These are phyloP conservation scores for Hygrocybe coccinea DNA, from an alignment of 768 basidiomycete species.

Conservation along the genomic window DNA sequence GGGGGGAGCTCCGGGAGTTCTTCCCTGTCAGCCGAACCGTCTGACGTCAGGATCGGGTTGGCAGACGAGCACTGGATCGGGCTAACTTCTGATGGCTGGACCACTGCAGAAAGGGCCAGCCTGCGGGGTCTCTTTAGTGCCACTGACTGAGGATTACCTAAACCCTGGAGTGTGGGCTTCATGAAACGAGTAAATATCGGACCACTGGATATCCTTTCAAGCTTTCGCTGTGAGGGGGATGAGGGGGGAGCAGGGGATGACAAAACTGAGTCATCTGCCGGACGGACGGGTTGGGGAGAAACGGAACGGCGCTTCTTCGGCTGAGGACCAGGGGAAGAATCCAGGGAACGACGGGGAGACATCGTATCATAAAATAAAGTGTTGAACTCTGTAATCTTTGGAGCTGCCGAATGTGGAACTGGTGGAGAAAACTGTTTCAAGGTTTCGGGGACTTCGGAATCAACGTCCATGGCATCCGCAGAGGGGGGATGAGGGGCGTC, in stretches of 20 bases:
- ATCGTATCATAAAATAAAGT: conserved; percentile 56
- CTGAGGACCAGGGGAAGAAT: conserved; percentile 40
- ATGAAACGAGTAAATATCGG: conserved; percentile 43
- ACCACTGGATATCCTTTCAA: conserved; percentile 47
- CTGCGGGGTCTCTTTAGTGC: conserved; percentile 58
- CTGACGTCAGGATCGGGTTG: conserved; percentile 36
- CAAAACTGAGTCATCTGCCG: conserved; percentile 29
- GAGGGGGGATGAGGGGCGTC: conserved; percentile 41
- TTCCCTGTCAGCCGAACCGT: conserved; percentile 22
- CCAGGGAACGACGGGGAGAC: conserved; percentile 47
- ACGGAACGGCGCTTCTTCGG: conserved; percentile 56
- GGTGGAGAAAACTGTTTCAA: conserved; percentile 28
- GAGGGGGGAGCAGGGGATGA: conserved; percentile 50
- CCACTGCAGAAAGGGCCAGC: conserved; percentile 62
- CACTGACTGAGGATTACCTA: conserved; percentile 52
- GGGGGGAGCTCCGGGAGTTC: conserved; percentile 40
- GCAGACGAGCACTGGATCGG: conserved; percentile 42
- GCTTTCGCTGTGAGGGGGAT: conserved; percentile 47
- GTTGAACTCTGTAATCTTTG: conserved; percentile 51
- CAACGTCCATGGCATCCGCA: conserved; percentile 78
- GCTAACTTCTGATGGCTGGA: conserved; percentile 41
- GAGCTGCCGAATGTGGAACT: conserved; percentile 46
- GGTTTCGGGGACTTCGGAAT: conserved; percentile 25
- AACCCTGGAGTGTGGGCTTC: conserved; percentile 49
- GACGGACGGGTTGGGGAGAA: conserved; percentile 46